Conservation (phyloP, 805 yeast genomes). For the Saccharomycopsis fibuligera region DNA sequence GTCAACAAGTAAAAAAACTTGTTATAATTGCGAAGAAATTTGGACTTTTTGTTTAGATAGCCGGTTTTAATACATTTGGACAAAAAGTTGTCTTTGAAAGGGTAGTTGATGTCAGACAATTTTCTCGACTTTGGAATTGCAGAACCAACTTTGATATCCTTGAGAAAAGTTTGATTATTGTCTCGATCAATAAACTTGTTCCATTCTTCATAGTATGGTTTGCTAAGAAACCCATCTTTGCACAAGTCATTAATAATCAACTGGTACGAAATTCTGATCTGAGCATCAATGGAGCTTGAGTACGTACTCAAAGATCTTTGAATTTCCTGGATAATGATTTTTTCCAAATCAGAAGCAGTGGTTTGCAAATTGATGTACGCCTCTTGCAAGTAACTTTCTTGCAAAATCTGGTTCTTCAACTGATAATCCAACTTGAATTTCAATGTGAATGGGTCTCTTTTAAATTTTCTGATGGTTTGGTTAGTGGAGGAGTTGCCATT, state of each 20-base stretch:
- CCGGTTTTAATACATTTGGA: slow-evolving; percentile 56
- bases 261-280: slow-evolving; percentile 32
- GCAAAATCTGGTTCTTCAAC: slow-evolving; percentile 53
- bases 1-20: slow-evolving; percentile 63
- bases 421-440: slow-evolving; percentile 60
- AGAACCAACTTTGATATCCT: slow-evolving; percentile 33
- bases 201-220: slow-evolving; percentile 65
- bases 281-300: slow-evolving; percentile 44
- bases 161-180: slow-evolving; percentile 35
- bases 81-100: slow-evolving; percentile 45
- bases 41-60: slow-evolving; percentile 51
- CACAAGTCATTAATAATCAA: slow-evolving; percentile 48
- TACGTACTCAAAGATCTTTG: slow-evolving; percentile 51
- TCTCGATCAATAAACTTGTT: slow-evolving; percentile 48
- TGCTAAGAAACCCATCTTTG: slow-evolving; percentile 42
- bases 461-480: slow-evolving; percentile 23
- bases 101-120: slow-evolving; percentile 45
- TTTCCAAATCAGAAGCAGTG: slow-evolving; percentile 59
- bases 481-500: slow-evolving; percentile 24
- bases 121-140: slow-evolving; percentile 39
- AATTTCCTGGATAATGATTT: slow-evolving; percentile 55
- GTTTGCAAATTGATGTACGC: slow-evolving; percentile 58
- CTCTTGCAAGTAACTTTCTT: slow-evolving; percentile 61
- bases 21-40: slow-evolving; percentile 53
- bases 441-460: slow-evolving; percentile 56